Evolutionary conservation across 1,284 basidiomycete genomes (phyloP), one percentile per base, ranked within the genome.

Genomic region (Pulveroboletus sp.): DNA sequence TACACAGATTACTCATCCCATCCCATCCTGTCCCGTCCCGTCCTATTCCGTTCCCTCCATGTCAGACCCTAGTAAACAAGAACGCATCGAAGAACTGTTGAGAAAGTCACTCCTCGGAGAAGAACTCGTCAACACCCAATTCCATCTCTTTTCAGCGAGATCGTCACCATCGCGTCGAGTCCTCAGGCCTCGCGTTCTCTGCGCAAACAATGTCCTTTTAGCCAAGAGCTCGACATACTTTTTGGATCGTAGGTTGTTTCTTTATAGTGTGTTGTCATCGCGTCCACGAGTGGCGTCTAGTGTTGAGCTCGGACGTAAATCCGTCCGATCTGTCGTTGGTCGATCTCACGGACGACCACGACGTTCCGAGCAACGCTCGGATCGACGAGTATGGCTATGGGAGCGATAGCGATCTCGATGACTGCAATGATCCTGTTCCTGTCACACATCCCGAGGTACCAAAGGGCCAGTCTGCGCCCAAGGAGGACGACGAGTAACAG

Each of bases 331-430:
- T 47, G 17, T 52, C 55, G 3, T 39, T 72, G 42, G 43, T 48
- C 22, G 61, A 69, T 26, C 36, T 72, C 43, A 52, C 52, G 26
- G 54, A 49, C 11, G 50, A 25, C 12, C 48, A 54, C 10, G 50
- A 58, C 12, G 28, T 68, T 22, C 67, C 61, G 1, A 49, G 24
- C 5, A 28, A 44, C 4, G 20, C 35, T 52, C 46, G 12, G 24
- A 35, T 66, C 2, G 50, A 64, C 11, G 62, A 64, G 2, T 69
- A 71, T 57, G 68, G 58, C 12, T 69, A 72, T 46, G 65, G 12
- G 22, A 68, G 67, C 7, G 69, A 69, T 40, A 69, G 70, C 12
- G 67, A 69, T 29, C 66, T 72, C 22, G 69, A 72, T 10, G 62
- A 64, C 2, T 57, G 63, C 2, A 48, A 57, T 1, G 60, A 49